phyloP scores from a whole-genome alignment of 192 early-diverging fungal species.

The Coemansia sp. region DNA sequence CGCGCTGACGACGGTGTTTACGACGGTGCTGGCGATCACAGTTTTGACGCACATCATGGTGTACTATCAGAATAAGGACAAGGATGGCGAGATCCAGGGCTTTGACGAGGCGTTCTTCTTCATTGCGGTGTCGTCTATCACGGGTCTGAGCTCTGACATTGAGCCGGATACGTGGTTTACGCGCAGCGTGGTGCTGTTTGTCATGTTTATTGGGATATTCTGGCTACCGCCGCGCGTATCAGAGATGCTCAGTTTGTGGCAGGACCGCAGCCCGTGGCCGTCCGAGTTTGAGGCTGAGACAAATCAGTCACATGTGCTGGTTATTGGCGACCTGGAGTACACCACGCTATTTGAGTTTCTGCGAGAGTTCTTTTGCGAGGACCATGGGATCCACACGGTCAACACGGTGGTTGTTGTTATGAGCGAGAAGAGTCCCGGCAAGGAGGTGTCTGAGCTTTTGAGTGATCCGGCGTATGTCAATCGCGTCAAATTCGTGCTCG shows the following conservation, averaged over 20 bases:
- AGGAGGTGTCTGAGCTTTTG: constrained; percentile 61
- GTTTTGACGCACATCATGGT: constrained; percentile 71
- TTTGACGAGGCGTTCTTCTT: constrained; percentile 66
- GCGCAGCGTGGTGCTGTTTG: constrained; percentile 61
- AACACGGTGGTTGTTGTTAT: constrained; percentile 71
- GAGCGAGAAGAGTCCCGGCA: constrained; percentile 60
- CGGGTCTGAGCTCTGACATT: constrained; percentile 70
- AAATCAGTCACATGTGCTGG: constrained; percentile 63
- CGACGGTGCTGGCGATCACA: constrained; percentile 71
- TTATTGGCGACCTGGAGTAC: constrained; percentile 69
- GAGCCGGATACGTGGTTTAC: constrained; percentile 62
- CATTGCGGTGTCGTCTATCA: constrained; percentile 62
- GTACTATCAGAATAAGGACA: constrained; percentile 61
- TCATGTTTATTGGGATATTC: constrained; percentile 75
- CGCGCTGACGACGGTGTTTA: constrained; percentile 64
- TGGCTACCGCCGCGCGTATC: constrained; percentile 68
- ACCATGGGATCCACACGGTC: constrained; percentile 70
- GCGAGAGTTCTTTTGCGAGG: constrained; percentile 80
- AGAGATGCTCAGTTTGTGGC: constrained; percentile 66
- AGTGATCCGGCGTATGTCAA: constrained; percentile 69
- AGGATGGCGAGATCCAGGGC: constrained; percentile 46
- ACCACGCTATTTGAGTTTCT: constrained; percentile 67
- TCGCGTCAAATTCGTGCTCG: constrained; percentile 72
- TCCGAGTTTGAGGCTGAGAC: constrained; percentile 55
- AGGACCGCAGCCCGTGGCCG: constrained; percentile 63